Evolutionary conservation across 164 flowering plant genomes (phyloP), one percentile per base, ranked within the genome.

Genomic region (Cinnamomum micranthum): DNA sequence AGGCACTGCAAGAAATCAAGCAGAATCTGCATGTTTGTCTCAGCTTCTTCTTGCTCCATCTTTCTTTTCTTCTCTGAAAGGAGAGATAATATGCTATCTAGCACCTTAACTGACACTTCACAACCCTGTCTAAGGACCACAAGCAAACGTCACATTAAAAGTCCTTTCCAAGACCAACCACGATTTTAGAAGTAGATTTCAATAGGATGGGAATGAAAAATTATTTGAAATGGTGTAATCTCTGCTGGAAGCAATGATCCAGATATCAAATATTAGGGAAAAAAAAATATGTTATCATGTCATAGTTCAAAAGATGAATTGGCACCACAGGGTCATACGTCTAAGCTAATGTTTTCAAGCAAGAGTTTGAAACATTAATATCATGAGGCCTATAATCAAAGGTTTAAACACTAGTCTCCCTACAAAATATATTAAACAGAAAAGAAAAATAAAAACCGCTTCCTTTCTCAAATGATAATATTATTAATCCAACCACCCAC

Each of bases 11-110:
- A 84, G 81, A 96, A 96, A 68, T 91, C 95, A 64, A 89, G 82
- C 60, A 96, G 83, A 80, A 94, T 87, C 79, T 87, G 86, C 92
- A 96, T 86, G 83, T 91, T 96, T 78, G 95, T 87, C 77, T 92
- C 98, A 35, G 97, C 94, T 85, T 96, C 98, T 82, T 96, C 97
- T 83, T 91, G 97, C 80, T 92, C 97, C 95, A 91, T 89, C 83
- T 92, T 96, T 73, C 88, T 88, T 83, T 92, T 96, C 83, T 88
- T 96, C 87, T 91, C 98, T 14, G 85, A 51, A 77, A 96, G 93
- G 60, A 94, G 90, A 70, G 87, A 80, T 76, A 92, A 76, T 50
- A 96, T 88, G 77, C 75, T 72, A 75, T 94, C 97, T 41, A 96
- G 76, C 81, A 94, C 99, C 87, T 91, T 96, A 51, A 91, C 81